Base-by-base conservation (phyloP, 1,139 yeast genomes). In the Candida labiduridarum region DNA sequence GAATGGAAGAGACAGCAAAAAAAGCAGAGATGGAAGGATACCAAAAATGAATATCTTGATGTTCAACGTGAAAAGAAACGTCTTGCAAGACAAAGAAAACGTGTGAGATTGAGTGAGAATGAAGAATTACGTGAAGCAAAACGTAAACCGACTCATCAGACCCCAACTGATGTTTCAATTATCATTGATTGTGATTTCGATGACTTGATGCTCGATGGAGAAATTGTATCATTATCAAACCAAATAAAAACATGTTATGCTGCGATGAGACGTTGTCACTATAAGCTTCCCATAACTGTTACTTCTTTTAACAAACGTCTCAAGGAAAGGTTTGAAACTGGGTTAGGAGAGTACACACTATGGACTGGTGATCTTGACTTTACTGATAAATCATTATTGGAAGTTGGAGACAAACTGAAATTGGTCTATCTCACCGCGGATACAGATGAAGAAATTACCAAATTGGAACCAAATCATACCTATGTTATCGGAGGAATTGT, bases 401-500 rank as follows among this genome's bases (percentile, higher is more conserved):
- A 69, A 19, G 46, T 71, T 4, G 61, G 56, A 5, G 70, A 71
- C 34, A 72, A 67, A 41, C 65, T 68, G 16, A 71, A 73, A 4
- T 73, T 74, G 51, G 78, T 89, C 0, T 94, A 94, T 63, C 72
- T 94, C 42, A 86, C 96, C 1, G 96, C 98, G 0, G 99, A 94
- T 60, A 85, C 96, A 0, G 88, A 85, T 15, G 87, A 87, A 27
- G 72, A 69, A 39, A 79, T 80, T 18, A 69, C 87, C 34, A 81
- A 79, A 16, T 71, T 94, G 46, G 84, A 86, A 53, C 82, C 84
- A 4, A 86, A 84, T 4, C 78, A 79, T 65, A 87, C 95, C 0
- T 94, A 94, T 60, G 82, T 92, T 44, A 84, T 94, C 48, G 99
- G 99, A 9, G 99, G 99, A 0, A 92, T 94, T 49, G 98, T 94